phyloP scores from a whole-genome alignment of 192 early-diverging fungal species.

The Mortierella hygrophila region DNA sequence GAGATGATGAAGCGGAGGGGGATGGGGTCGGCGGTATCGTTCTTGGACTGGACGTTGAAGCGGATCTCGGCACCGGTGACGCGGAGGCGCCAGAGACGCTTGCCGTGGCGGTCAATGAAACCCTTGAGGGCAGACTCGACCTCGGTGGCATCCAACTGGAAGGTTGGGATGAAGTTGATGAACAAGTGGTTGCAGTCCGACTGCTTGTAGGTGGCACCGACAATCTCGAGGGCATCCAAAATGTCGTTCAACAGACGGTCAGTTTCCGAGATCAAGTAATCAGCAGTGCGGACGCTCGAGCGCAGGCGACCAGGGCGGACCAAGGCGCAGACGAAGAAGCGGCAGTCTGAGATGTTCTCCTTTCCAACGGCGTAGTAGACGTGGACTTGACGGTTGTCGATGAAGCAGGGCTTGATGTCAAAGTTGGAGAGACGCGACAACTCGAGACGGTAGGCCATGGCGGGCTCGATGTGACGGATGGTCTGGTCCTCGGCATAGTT shows the following conservation, averaged over 20 bases:
- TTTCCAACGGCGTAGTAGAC: conserved; percentile 97
- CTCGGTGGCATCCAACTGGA: conserved; percentile 87
- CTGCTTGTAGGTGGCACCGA: conserved; percentile 91
- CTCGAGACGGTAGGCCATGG: conserved; percentile 98
- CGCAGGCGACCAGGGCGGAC: conserved; percentile 91
- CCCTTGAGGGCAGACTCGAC: conserved; percentile 88
- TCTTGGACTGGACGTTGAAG: conserved; percentile 87
- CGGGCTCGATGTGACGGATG: conserved; percentile 98
- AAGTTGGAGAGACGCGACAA: conserved; percentile 93
- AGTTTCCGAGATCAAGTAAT: conserved; percentile 96
- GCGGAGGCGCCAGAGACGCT: conserved; percentile 93
- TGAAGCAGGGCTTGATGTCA: conserved; percentile 95
- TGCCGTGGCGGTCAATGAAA: conserved; percentile 94
- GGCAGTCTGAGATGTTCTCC: conserved; percentile 92
- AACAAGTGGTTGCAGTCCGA: conserved; percentile 99
- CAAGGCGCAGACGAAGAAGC: conserved; percentile 98
- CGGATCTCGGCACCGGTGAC: conserved; percentile 97
- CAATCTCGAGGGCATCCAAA: conserved; percentile 94
- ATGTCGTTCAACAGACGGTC: conserved; percentile 94
- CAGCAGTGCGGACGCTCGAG: conserved; percentile 86
- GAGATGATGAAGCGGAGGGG: conserved; percentile 93
- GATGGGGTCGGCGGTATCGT: conserved; percentile 59
- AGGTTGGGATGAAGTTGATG: conserved; percentile 98
- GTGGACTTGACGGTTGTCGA: conserved; percentile 94
- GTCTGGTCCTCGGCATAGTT: conserved; percentile 92